Evolutionary conservation across 2,329 filamentous ascomycete species (phyloP), one percentile per base, ranked within the genome.

Genomic region (Fusarium avenaceum): DNA sequence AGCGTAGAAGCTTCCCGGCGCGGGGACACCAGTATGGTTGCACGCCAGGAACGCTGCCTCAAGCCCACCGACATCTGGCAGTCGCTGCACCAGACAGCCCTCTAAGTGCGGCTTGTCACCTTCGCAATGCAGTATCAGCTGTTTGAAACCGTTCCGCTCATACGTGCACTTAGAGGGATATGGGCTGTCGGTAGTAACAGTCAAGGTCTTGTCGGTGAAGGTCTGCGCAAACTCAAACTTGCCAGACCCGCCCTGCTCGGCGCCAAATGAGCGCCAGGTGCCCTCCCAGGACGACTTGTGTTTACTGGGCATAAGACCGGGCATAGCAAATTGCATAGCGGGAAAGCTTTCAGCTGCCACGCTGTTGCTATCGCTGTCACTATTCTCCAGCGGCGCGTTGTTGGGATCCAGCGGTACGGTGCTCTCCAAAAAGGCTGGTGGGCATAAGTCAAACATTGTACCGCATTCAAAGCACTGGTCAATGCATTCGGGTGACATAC

Each of bases 241-340:
- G 32, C 49, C 55, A 8, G 49, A 55, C 4, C 40, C 55, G 4
- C 20, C 15, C 17, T 57, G 49, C 19, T 55, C 49, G 11, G 40
- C 55, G 6, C 49, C 55, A 11, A 56, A 57, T 2, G 49, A 57
- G 17, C 55, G 55, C 55, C 55, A 57, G 2, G 55, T 57, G 2
- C 55, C 55, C 6, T 57, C 14, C 55, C 55, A 57, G 0, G 55
- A 19, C 1, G 49, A 57, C 4, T 7, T 32, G 2, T 45, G 32
- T 1, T 57, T 7, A 4, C 55, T 55, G 7, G 17, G 30, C 1
- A 20, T 24, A 10, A 57, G 4, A 0, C 11, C 49, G 1, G 49
- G 55, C 3, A 57, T 33, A 14, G 49, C 32, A 17, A 44, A 24
- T 0, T 45, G 19, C 0, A 55, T 17, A 6, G 7, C 3, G 2